phyloP scores from a whole-genome alignment of 495 filamentous ascomycete species.

The Tuber brumale region DNA sequence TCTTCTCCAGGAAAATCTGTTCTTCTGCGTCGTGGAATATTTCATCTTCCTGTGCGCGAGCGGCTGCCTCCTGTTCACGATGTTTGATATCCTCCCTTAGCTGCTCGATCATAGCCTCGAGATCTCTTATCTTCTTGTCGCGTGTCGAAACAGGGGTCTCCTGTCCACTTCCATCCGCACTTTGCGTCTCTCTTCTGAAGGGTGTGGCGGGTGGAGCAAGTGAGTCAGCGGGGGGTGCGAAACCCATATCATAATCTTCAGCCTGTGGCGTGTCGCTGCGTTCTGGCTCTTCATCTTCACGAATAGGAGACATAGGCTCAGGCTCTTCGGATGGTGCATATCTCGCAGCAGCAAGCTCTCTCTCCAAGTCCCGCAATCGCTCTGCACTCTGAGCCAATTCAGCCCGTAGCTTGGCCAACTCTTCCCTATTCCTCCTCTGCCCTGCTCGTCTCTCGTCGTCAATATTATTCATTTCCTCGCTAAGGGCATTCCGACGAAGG shows the following conservation, averaged over 20 bases:
- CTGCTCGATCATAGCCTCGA: constrained; percentile 35
- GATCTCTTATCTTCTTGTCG: constrained; percentile 37
- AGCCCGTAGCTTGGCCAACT: constrained; percentile 42
- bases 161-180: constrained; percentile 3
- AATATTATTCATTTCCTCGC: constrained; percentile 58
- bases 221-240: constrained; percentile 5
- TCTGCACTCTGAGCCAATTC: constrained; percentile 46
- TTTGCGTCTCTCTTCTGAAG: constrained; percentile 7
- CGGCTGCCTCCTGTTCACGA: constrained; percentile 35
- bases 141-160: constrained; percentile 32
- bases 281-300: constrained; percentile 22
- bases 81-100: constrained; percentile 37
- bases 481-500: constrained; percentile 58
- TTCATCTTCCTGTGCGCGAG: constrained; percentile 40
- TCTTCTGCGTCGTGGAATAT: constrained; percentile 42
- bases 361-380: constrained; percentile 34
- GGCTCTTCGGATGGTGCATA: constrained; percentile 36
- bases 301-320: constrained; percentile 22
- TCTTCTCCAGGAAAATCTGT: constrained; percentile 40
- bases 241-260: constrained; percentile 28
- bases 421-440: constrained; percentile 46
- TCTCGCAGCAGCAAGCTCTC: constrained; percentile 30
- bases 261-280: constrained; percentile 10
- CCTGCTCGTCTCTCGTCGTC: constrained; percentile 48
- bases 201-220: constrained; percentile 14